A percentile compares a stretch with the other conserved stretches of the same genome.
These are phyloP conservation scores for Hypoxylon sp. DNA, from an alignment of 2,329 filamentous ascomycete genomes.

Conservation along the genomic window DNA sequence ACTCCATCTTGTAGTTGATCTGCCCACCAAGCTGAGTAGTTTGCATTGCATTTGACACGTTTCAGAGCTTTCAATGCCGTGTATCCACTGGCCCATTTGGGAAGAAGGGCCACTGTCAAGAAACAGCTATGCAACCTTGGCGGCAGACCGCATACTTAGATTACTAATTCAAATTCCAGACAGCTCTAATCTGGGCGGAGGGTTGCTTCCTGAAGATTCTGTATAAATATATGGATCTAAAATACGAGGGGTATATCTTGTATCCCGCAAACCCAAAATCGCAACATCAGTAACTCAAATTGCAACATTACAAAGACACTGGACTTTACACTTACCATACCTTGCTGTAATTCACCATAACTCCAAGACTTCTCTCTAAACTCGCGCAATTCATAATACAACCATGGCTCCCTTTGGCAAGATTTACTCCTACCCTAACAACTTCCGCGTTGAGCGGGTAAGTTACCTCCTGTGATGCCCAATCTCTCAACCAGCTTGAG, in stretches of 20 bases:
- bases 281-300: constrained; percentile 36
- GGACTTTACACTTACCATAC: constrained; percentile 13
- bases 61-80: constrained; percentile 14
- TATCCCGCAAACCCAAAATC: constrained; percentile 17
- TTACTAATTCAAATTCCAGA: constrained; percentile 27
- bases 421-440: constrained; percentile 57
- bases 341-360: constrained; percentile 4
- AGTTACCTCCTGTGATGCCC: constrained; percentile 28
- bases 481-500: not conserved
- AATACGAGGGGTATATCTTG: constrained; percentile 5
- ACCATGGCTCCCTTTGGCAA: constrained; percentile 60
- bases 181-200: not conserved
- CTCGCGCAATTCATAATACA: constrained; percentile 23
- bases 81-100: constrained; percentile 10
- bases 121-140: constrained; percentile 2
- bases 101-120: not conserved
- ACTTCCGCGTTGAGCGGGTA: constrained; percentile 58
- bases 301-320: constrained; percentile 39
- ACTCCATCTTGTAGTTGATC: constrained; percentile 14
- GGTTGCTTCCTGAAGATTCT: constrained; percentile 16
- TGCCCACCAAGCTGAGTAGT: constrained; percentile 1
- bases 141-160: not conserved
- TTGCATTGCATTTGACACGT: constrained; percentile 20
- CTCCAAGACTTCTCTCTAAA: not conserved
- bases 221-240: constrained; percentile 22